Evolutionary conservation across 192 early-diverging fungal species (phyloP).

Genomic region (Backusella mclennaniae): DNA sequence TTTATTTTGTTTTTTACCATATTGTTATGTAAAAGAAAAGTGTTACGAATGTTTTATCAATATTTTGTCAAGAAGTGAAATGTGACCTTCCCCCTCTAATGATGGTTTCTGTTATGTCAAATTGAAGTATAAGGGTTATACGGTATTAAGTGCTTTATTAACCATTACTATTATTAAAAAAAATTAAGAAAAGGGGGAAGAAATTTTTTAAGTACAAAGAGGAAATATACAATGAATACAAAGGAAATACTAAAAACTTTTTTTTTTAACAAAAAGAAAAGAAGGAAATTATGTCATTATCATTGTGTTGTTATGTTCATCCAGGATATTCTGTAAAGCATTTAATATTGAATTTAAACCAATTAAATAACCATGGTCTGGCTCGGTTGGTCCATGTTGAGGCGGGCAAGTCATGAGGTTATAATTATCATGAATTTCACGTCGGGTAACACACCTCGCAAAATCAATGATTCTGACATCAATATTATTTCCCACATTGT

Average conservation of each 20-base stretch:
- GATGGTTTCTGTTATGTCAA: background rate
- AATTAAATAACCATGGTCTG: conserved; percentile 76
- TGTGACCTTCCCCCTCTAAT: background rate
- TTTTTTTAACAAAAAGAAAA: background rate
- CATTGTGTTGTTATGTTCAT: background rate
- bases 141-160: background rate
- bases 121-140: background rate
- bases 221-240: background rate
- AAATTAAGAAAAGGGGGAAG: background rate
- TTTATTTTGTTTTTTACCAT: background rate
- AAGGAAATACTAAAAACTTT: background rate
- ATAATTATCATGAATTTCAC: conserved; percentile 29
- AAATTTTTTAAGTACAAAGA: background rate
- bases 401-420: conserved; percentile 41
- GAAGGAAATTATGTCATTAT: background rate
- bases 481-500: conserved; percentile 38
- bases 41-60: background rate
- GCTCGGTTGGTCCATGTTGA: conserved; percentile 42
- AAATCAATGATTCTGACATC: conserved; percentile 95
- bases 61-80: background rate
- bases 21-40: background rate
- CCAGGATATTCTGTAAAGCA: conserved; percentile 46
- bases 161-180: background rate
- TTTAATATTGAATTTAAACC: conserved; percentile 70
- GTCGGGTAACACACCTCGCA: conserved; percentile 75